phyloP scores from a whole-genome alignment of 768 basidiomycete species.

The Tylopilus sp. region DNA sequence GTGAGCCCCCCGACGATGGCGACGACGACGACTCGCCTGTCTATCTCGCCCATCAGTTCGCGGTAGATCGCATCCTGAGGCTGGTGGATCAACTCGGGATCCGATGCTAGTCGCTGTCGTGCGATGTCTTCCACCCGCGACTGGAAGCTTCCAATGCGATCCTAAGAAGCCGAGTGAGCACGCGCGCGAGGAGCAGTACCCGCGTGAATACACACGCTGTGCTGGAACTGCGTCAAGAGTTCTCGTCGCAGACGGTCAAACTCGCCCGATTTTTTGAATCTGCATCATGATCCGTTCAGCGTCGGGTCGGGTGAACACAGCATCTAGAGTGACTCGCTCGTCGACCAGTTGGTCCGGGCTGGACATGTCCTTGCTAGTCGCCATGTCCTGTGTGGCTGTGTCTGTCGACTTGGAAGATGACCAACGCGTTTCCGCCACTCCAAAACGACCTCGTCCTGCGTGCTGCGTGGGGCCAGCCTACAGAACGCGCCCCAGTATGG shows the following conservation, averaged over 20 bases:
- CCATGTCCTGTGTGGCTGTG: conserved; percentile 23
- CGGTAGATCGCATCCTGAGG: conserved; percentile 50
- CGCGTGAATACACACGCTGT: conserved; percentile 39
- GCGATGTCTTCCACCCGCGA: conserved; percentile 61
- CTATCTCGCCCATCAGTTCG: conserved; percentile 70
- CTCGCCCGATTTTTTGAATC: conserved; percentile 79
- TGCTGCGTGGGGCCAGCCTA: conserved; percentile 86
- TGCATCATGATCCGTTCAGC: conserved; percentile 30
- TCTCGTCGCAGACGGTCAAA: conserved; percentile 70
- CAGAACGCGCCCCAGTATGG: conserved; percentile 95
- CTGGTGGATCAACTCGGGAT: conserved; percentile 50
- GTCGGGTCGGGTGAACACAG: neutral
- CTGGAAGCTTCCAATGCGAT: conserved; percentile 50
- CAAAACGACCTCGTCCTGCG: conserved; percentile 86
- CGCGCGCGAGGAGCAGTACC: neutral
- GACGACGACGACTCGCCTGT: conserved; percentile 43
- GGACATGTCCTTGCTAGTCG: conserved; percentile 51
- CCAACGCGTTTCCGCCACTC: conserved; percentile 59
- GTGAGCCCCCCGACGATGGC: too few species aligned
- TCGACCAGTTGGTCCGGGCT: conserved; percentile 62
- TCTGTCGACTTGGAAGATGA: conserved; percentile 18
- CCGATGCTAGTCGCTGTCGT: conserved; percentile 49
- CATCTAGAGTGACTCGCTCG: conserved; percentile 45
- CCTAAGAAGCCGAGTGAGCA: conserved; percentile 32
- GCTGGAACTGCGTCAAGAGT: conserved; percentile 58